Conservation (phyloP, 116 monocot genomes). For the Thalassia testudinum region DNA sequence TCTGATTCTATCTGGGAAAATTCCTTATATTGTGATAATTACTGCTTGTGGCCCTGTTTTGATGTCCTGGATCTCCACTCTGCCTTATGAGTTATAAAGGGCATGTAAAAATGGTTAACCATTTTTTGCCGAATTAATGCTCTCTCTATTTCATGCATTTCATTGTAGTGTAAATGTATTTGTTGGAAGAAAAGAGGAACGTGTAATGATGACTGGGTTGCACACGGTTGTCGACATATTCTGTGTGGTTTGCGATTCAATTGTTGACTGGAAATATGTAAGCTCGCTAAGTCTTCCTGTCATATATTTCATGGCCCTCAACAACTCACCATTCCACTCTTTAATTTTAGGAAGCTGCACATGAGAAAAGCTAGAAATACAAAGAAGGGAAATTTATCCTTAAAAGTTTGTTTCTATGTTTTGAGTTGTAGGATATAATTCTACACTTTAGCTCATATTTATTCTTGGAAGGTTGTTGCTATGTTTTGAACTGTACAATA, state of each 20-base stretch:
- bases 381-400: constrained; percentile 95
- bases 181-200: constrained; percentile 48
- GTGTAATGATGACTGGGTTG: constrained; percentile 85
- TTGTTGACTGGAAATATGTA: constrained; percentile 99
- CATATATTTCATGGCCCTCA: background rate
- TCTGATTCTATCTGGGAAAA: too few relatives aligned
- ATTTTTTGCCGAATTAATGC: too few relatives aligned
- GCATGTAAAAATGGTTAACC: too few relatives aligned
- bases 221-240: constrained; percentile 95
- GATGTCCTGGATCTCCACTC: too few relatives aligned
- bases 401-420: constrained; percentile 63
- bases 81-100: too few relatives aligned
- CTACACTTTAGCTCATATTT: background rate
- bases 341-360: constrained; percentile 48
- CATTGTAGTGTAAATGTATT: constrained; percentile 53
- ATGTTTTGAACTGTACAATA: too few relatives aligned
- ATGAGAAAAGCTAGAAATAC: constrained; percentile 84
- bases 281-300: background rate
- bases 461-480: too few relatives aligned
- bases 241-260: constrained; percentile 77
- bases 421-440: too few relatives aligned
- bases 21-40: too few relatives aligned
- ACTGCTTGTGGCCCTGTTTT: too few relatives aligned
- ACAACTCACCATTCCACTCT: background rate
- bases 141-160: too few relatives aligned